Evolutionary conservation across 2,329 filamentous ascomycete genomes (phyloP).

Genomic region (Tolypocladium inflatum): DNA sequence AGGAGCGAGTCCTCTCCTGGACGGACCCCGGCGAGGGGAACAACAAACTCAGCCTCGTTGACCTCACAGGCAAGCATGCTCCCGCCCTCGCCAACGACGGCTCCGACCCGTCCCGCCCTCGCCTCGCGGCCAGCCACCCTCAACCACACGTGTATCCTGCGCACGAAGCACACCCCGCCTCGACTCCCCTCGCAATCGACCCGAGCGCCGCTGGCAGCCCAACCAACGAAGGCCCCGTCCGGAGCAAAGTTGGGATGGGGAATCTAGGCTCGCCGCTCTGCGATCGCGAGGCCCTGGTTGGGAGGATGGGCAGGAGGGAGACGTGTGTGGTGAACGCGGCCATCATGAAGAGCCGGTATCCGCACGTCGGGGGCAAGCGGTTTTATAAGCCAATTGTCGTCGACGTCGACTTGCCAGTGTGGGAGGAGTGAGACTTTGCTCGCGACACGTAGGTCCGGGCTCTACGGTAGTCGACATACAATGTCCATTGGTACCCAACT

Average conservation of each 20-base stretch:
- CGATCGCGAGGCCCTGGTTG: constrained; percentile 29
- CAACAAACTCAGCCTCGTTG: constrained; percentile 52
- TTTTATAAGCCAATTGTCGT: constrained; percentile 79
- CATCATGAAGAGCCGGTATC: constrained; percentile 59
- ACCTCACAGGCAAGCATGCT: constrained; percentile 41
- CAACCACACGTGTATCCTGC: background rate
- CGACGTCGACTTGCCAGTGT: constrained; percentile 61
- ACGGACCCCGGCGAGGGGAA: constrained; percentile 44
- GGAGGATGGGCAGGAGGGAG: constrained; percentile 43
- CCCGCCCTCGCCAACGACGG: constrained; percentile 38
- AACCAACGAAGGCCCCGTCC: background rate
- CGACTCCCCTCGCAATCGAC: no score
- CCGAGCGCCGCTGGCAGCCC: background rate
- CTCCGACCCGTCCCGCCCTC: constrained; percentile 12
- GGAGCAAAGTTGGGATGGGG: background rate
- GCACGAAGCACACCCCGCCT: background rate
- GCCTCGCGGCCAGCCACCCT: background rate
- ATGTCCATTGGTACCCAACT: no score
- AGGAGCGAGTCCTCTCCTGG: constrained; percentile 39
- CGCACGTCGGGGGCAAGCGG: constrained; percentile 49
- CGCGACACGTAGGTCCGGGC: no score
- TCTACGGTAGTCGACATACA: no score
- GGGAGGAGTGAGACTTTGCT: constrained; percentile 8
- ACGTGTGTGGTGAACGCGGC: constrained; percentile 77
- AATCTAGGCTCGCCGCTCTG: constrained; percentile 27